Evolutionary conservation across 2,329 filamentous ascomycete genomes (phyloP), one percentile per base, ranked within the genome.

Genomic region (Alternaria brassicae): DNA sequence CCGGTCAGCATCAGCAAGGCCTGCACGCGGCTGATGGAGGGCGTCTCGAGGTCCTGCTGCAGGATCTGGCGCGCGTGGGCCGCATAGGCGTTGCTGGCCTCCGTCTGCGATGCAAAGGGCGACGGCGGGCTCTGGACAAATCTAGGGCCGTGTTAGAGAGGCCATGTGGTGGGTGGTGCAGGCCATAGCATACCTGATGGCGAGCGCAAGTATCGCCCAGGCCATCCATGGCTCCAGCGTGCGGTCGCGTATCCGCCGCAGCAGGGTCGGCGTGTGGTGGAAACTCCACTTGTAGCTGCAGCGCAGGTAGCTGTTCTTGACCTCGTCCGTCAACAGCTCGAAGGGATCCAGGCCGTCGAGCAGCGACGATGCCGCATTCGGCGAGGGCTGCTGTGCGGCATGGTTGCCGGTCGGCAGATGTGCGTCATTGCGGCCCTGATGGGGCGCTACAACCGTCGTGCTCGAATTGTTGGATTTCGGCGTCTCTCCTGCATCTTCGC

Each of bases 271-370:
- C 6, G 72, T 78, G 54, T 79, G 77, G 64, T 79, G 76, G 67
- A 79, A 79, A 65, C 75, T 76, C 77, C 77, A 79, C 66, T 79
- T 79, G 72, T 79, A 79, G 27, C 72, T 70, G 64, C 77, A 79
- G 13, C 77, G 63, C 57, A 79, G 62, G 48, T 78, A 79, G 65
- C 72, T 76, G 65, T 78, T 78, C 69, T 77, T 78, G 53, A 79
- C 77, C 66, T 79, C 77, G 57, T 79, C 77, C 3, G 76, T 79
- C 48, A 79, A 65, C 48, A 78, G 70, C 36, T 74, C 73, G 40
- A 77, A 79, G 7, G 77, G 76, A 64, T 78, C 76, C 23, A 77
- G 61, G 53, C 70, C 63, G 48, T 76, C 74, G 51, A 77, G 67
- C 40, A 69, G 58, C 37, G 69, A 64, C 48, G 70, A 67, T 65